Conservation (phyloP, 2,329 filamentous ascomycete genomes). For the Cytospora piceicola region DNA sequence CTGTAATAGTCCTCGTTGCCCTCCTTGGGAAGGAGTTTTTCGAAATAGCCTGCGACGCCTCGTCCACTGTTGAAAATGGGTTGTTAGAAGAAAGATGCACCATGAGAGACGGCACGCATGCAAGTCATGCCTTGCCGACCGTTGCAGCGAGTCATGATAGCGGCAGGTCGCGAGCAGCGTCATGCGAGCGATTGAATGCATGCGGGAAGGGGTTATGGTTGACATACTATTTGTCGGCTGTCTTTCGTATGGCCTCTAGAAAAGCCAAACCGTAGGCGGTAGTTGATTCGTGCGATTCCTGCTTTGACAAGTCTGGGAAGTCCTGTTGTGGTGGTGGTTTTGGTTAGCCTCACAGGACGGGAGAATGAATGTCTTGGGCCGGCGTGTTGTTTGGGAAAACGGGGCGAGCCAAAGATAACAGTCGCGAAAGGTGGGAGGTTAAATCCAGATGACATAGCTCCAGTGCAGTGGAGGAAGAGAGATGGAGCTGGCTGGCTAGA, state of each 20-base stretch:
- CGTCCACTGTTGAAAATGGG: constrained; percentile 61
- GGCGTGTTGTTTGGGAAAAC: not conserved
- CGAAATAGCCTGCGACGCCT: constrained; percentile 74
- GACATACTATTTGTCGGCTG: constrained; percentile 79
- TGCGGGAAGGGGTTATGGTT: constrained; percentile 11
- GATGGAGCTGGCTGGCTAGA: constrained; percentile 6
- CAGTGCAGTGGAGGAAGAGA: constrained; percentile 2
- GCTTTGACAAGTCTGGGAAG: constrained; percentile 53
- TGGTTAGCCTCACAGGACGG: constrained; percentile 18
- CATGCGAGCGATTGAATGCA: constrained; percentile 10
- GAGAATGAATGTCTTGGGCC: constrained; percentile 1
- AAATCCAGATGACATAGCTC: constrained; percentile 13
- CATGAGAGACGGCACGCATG: constrained; percentile 4
- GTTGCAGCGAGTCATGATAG: constrained; percentile 10
- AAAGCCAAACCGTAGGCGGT: constrained; percentile 73
- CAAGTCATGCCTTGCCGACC: constrained; percentile 24
- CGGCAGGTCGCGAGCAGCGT: constrained; percentile 17
- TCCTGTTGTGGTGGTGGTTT: constrained; percentile 36
- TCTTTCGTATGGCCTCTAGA: constrained; percentile 73
- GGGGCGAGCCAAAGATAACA: not conserved
- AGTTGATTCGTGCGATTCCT: constrained; percentile 70
- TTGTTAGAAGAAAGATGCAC: constrained; percentile 29
- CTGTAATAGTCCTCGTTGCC: constrained; percentile 77
- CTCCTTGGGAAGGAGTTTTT: constrained; percentile 67
- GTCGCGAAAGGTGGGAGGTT: constrained; percentile 4